Evolutionary conservation across 768 basidiomycete genomes (phyloP), one percentile per base, ranked within the genome.

Genomic region (Terana coerulea): DNA sequence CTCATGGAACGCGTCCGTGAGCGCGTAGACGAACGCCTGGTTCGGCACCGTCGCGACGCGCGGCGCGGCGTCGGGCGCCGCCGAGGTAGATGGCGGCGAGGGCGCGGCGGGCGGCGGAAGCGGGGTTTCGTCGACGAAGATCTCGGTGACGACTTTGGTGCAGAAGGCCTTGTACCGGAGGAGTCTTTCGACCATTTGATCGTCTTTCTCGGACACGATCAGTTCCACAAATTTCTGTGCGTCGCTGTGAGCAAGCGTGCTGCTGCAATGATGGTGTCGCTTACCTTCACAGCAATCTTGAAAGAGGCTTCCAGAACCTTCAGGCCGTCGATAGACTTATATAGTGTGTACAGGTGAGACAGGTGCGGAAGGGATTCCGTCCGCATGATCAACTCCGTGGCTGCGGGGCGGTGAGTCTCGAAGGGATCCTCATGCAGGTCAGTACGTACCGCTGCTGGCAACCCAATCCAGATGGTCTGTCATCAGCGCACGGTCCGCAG

Each of bases 171-270:
- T 90, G 70, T 89, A 81, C 8, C 78, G 69, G 30, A 93, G 75
- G 0, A 95, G 77, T 17, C 77, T 73, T 17, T 79, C 73, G 3
- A 95, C 84, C 90, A 95, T 93, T 17, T 78, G 72, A 10, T 88
- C 90, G 49, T 93, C 92, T 12, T 69, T 71, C 5, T 69, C 68
- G 3, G 59, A 56, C 52, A 93, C 86, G 53, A 93, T 84, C n/a
- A 61, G 57, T 47, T 75, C 67, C 1, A 91, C 88, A 0, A 68
- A 72, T 24, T 64, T 67, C 88, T 90, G 57, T 5, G 15, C 48
- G 22, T 42, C 10, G 15, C 21, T 30, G 47, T 29, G 22, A 30
- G 21, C 10, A 34, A n/a, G 4, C 22, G 47, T 15, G 2, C 2
- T n/a, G n/a, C n/a, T n/a, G n/a, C n/a, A n/a, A n/a, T n/a, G n/a